Conservation (phyloP, 208 protist genomes). For the Borovskyia barvae region DNA sequence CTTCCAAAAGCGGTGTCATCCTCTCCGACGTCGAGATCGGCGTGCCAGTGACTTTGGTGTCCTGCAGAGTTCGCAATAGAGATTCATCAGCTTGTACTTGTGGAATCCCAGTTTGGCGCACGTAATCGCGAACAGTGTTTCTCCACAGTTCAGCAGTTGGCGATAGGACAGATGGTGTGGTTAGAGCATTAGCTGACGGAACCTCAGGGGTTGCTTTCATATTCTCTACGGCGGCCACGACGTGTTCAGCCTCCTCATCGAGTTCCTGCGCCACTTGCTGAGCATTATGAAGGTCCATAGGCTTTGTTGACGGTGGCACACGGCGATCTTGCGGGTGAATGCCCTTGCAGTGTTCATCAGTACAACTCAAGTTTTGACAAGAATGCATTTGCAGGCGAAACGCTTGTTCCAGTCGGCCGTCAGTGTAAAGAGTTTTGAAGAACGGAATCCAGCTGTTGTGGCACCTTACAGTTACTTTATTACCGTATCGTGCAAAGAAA, state of each 20-base stretch:
- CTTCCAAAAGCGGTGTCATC: slow-evolving; percentile 79
- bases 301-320: slow-evolving; percentile 49
- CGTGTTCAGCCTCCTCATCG: slow-evolving; percentile 63
- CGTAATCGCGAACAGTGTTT: slow-evolving; percentile 80
- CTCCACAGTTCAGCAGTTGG: slow-evolving; percentile 75
- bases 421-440: slow-evolving; percentile 87
- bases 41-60: slow-evolving; percentile 64
- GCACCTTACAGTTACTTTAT: slow-evolving; percentile 84
- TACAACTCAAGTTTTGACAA: slow-evolving; percentile 58
- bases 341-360: slow-evolving; percentile 74
- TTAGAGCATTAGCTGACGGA: slow-evolving; percentile 25
- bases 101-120: slow-evolving; percentile 73
- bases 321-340: slow-evolving; percentile 76
- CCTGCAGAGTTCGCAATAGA: slow-evolving; percentile 72
- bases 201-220: slow-evolving; percentile 18
- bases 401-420: slow-evolving; percentile 77
- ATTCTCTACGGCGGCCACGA: slow-evolving; percentile 43
- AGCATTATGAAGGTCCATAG: slow-evolving; percentile 76
- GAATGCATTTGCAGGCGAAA: slow-evolving; percentile 63
- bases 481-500: slow-evolving; percentile 86
- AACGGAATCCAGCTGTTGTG: slow-evolving; percentile 83
- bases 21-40: slow-evolving; percentile 59
- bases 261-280: slow-evolving; percentile 49
- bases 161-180: slow-evolving; percentile 43
- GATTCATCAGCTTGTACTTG: slow-evolving; percentile 79